Conservation (phyloP, 108 stramenopile species). For the Cyclostephanos tholiformis region DNA sequence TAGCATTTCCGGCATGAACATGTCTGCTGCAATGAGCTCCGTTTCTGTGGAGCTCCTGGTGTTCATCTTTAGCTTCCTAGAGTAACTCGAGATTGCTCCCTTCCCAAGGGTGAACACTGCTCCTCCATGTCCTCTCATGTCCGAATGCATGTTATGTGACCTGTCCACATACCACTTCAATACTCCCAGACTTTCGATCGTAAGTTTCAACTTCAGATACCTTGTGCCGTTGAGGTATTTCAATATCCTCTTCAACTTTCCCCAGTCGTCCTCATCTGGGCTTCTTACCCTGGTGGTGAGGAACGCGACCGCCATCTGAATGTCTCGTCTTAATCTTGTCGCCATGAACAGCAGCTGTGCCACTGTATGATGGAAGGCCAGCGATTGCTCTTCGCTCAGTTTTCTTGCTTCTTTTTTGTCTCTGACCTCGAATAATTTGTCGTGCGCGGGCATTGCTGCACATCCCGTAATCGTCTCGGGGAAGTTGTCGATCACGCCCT, state of each 20-base stretch:
- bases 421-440: neutral
- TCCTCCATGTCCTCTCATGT: slow-evolving; percentile 1
- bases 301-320: slow-evolving; percentile 16
- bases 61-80: slow-evolving; percentile 15
- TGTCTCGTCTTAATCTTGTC: neutral
- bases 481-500: neutral
- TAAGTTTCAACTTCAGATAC: slow-evolving; percentile 9
- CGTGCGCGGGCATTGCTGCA: neutral
- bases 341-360: neutral
- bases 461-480: neutral
- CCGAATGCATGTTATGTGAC: neutral
- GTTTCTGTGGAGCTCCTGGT: slow-evolving; percentile 2
- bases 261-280: slow-evolving; percentile 20
- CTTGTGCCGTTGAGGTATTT: slow-evolving; percentile 16
- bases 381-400: neutral
- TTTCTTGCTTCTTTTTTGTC: neutral
- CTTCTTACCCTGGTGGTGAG: neutral
- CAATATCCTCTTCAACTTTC: slow-evolving; percentile 4
- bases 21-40: neutral
- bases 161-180: slow-evolving; percentile 11
- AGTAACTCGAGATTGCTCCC: neutral
- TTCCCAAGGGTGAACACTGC: neutral
- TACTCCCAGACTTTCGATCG: neutral
- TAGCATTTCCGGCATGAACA: neutral
- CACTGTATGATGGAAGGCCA: neutral